A percentile compares a stretch with the other conserved stretches of the same genome.
Conservation (phyloP, 345 rosid species). For the Melastoma malabathricum region DNA sequence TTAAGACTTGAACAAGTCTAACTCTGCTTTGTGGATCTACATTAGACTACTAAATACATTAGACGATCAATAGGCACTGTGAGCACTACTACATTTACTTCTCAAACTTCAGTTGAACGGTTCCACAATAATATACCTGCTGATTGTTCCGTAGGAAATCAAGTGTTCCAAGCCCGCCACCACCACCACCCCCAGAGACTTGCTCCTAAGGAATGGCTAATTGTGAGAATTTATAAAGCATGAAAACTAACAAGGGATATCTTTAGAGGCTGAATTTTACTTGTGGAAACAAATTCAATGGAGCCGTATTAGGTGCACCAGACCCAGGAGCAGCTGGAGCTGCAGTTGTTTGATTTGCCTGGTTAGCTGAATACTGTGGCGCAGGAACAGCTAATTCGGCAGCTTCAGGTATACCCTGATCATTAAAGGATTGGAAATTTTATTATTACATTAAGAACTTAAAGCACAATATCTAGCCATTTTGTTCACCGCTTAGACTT, state of each 20-base stretch:
- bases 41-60: too few relatives aligned
- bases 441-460: not conserved
- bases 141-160: conserved; percentile 88
- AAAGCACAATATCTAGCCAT: not conserved
- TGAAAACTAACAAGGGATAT: not conserved
- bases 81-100: too few relatives aligned
- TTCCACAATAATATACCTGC: conserved; percentile 35
- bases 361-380: conserved; percentile 30
- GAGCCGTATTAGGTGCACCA: conserved; percentile 85
- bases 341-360: conserved; percentile 42
- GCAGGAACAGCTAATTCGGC: conserved; percentile 67
- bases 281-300: conserved; percentile 95
- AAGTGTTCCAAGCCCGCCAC: conserved; percentile 66
- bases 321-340: conserved; percentile 37
- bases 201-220: conserved; percentile 37
- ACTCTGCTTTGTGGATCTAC: too few relatives aligned
- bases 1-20: too few relatives aligned
- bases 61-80: too few relatives aligned
- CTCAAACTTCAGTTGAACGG: not conserved
- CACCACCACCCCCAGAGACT: conserved; percentile 36
- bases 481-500: conserved; percentile 10
- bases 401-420: conserved; percentile 87
- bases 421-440: conserved; percentile 3
- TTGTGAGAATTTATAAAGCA: conserved; percentile 7
- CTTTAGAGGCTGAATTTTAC: conserved; percentile 18